Evolutionary conservation across 176 grass and related monocot species (phyloP).

Genomic region (Carex cristatella): DNA sequence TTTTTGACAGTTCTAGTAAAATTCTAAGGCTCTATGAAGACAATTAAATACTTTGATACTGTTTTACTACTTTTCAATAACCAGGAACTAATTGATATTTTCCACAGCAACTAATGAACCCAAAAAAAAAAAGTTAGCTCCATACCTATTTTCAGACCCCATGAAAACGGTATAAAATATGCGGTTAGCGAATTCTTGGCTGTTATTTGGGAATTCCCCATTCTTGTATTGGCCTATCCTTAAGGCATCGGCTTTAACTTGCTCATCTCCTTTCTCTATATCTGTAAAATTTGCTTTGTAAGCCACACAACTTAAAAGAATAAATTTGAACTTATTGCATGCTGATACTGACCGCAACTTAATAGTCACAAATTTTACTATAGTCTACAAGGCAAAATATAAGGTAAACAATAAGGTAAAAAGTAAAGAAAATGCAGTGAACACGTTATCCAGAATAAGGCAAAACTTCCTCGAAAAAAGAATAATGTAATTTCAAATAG

Average conservation of each 20-base stretch:
- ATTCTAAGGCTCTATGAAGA: no score
- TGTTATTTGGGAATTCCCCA: constrained; percentile 68
- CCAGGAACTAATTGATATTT: no score
- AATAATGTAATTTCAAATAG: not conserved
- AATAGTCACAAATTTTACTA: not conserved
- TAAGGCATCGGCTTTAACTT: constrained; percentile 82
- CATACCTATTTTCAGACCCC: constrained; percentile 91
- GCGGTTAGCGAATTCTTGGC: constrained; percentile 65
- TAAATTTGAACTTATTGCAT: not conserved
- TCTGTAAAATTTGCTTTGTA: constrained; percentile 39
- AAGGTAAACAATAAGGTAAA: not conserved
- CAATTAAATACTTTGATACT: no score
- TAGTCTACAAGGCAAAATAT: not conserved
- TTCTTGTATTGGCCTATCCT: constrained; percentile 86
- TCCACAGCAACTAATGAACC: not conserved
- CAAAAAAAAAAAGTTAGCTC: not conserved
- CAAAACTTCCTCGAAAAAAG: not conserved
- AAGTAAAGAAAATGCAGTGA: not conserved
- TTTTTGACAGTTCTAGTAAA: no score
- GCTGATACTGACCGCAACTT: not conserved
- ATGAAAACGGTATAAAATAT: constrained; percentile 97
- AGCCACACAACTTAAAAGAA: not conserved
- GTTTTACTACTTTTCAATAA: no score
- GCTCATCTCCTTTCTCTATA: constrained; percentile 92
- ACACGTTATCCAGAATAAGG: not conserved